Evolutionary conservation across 495 filamentous ascomycete species (phyloP).

Genomic region (Penicillium angulare): DNA sequence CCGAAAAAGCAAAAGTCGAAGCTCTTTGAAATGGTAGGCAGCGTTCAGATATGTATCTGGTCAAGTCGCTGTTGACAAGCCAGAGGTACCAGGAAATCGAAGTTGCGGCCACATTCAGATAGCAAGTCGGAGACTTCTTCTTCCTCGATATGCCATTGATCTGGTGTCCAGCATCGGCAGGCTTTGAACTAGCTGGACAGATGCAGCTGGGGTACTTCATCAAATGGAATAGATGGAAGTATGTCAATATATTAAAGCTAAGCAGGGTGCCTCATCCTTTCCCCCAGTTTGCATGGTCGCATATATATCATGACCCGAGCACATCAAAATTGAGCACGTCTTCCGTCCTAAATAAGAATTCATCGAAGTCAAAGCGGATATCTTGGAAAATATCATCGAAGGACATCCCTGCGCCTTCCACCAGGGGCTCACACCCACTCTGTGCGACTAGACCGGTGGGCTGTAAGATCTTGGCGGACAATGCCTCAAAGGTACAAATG

Average conservation of each 20-base stretch:
- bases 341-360: conserved; percentile 5
- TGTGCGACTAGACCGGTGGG: neutral
- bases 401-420: neutral
- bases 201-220: neutral
- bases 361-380: conserved; percentile 9
- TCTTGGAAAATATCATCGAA: conserved; percentile 10
- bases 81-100: neutral
- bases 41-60: neutral
- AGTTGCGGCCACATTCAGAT: neutral
- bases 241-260: neutral
- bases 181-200: neutral
- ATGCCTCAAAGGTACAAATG: conserved; percentile 13
- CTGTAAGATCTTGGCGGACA: conserved; percentile 12
- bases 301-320: neutral
- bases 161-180: neutral
- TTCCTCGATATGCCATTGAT: neutral
- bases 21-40: neutral
- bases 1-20: neutral
- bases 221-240: neutral
- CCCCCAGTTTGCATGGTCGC: neutral
- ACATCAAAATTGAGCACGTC: neutral
- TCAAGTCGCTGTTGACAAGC: neutral
- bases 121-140: neutral
- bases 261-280: neutral
- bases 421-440: neutral